A percentile compares a stretch with the other conserved stretches of the same genome.
phyloP scores from a whole-genome alignment of 768 basidiomycete species.

The Chalciporus sphaerocephalus region DNA sequence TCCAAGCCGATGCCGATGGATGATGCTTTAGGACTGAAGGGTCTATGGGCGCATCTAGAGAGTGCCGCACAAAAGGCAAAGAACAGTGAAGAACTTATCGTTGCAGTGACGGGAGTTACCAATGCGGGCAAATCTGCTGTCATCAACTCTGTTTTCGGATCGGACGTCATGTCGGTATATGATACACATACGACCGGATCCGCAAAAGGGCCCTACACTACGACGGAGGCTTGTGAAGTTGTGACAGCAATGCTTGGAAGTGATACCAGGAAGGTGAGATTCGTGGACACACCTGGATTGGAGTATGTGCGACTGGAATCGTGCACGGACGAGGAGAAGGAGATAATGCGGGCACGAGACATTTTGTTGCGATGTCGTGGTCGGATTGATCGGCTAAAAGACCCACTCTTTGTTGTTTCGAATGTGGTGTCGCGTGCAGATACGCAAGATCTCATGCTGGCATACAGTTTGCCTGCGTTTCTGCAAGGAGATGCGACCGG shows the following conservation, averaged over 20 bases:
- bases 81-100: conserved; percentile 46
- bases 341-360: conserved; percentile 48
- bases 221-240: conserved; percentile 67
- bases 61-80: conserved; percentile 44
- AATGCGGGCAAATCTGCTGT: conserved; percentile 87
- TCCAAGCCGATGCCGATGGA: conserved; percentile 38
- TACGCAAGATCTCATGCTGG: conserved; percentile 83
- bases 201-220: conserved; percentile 58
- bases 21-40: conserved; percentile 61
- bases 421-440: conserved; percentile 66
- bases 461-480: conserved; percentile 82
- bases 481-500: conserved; percentile 58
- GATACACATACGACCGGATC: conserved; percentile 40
- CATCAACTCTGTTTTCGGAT: conserved; percentile 69
- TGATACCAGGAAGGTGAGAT: conserved; percentile 39
- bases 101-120: conserved; percentile 80
- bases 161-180: conserved; percentile 54
- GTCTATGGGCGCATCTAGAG: conserved; percentile 46
- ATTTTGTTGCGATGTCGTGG: conserved; percentile 77
- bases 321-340: conserved; percentile 30
- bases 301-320: conserved; percentile 39
- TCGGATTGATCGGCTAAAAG: conserved; percentile 80
- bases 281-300: conserved; percentile 90
- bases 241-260: conserved; percentile 44
- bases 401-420: conserved; percentile 60